Conservation (phyloP, 2,329 filamentous ascomycete genomes). For the Pseudocercospora eumusae region DNA sequence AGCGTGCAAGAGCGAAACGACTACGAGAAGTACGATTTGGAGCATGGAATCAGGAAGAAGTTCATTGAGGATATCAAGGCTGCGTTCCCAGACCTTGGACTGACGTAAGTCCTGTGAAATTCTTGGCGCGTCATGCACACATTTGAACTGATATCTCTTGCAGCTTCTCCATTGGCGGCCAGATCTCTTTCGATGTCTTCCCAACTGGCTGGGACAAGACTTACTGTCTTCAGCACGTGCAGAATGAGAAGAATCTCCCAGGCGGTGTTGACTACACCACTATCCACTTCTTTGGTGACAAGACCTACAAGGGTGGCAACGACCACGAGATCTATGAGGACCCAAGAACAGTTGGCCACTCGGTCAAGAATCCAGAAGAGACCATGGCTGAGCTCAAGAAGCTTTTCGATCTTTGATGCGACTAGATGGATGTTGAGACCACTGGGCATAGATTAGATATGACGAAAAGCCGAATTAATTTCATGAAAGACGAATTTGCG, state of each 20-base stretch:
- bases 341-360: constrained; percentile 77
- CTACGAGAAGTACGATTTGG: constrained; percentile 78
- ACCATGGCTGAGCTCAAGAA: constrained; percentile 78
- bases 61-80: constrained; percentile 77
- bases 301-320: constrained; percentile 86
- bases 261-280: constrained; percentile 77
- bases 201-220: constrained; percentile 98
- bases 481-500: neutral
- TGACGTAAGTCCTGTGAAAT: constrained; percentile 66
- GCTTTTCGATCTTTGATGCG: constrained; percentile 58
- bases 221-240: constrained; percentile 87
- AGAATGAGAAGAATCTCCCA: constrained; percentile 67
- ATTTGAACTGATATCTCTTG: neutral
- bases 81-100: constrained; percentile 76
- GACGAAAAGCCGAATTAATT: neutral
- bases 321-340: constrained; percentile 94
- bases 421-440: constrained; percentile 12
- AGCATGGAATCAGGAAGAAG: constrained; percentile 71
- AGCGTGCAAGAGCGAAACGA: constrained; percentile 75
- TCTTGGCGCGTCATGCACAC: no score
- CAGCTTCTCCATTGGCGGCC: constrained; percentile 90
- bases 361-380: constrained; percentile 78
- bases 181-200: constrained; percentile 99
- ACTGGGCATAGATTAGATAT: neutral
- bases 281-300: constrained; percentile 98